A percentile compares a stretch with the other conserved stretches of the same genome.
These are phyloP conservation scores for Styphnolobium japonicum DNA, from an alignment of 306 rosid genomes.

Conservation along the genomic window DNA sequence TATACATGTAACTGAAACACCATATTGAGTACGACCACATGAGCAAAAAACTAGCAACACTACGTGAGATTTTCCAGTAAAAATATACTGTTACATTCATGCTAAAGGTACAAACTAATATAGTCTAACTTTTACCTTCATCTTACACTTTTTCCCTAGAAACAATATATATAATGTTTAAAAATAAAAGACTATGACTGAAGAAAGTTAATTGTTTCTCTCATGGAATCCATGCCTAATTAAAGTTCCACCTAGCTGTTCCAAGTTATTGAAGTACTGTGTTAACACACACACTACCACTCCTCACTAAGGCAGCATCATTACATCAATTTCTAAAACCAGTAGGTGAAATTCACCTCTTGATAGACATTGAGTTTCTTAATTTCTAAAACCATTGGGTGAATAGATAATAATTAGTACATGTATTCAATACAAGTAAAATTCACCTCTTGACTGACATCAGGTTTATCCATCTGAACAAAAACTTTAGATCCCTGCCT, in stretches of 20 bases:
- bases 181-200: neutral
- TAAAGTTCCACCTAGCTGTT: neutral
- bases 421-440: slow-evolving; percentile 13
- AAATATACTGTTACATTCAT: neutral
- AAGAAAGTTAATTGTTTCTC: slow-evolving; percentile 8
- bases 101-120: neutral
- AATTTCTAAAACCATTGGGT: neutral
- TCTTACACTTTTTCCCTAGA: neutral
- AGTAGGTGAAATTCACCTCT: neutral
- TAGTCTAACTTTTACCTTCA: neutral
- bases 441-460: slow-evolving; percentile 77
- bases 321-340: neutral
- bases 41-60: neutral
- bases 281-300: neutral
- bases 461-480: slow-evolving; percentile 73
- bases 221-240: neutral
- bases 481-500: slow-evolving; percentile 65
- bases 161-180: neutral
- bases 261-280: slow-evolving; percentile 2
- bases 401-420: neutral
- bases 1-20: neutral
- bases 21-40: neutral
- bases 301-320: neutral
- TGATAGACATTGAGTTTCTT: neutral
- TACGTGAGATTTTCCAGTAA: neutral